phyloP scores from a whole-genome alignment of 108 stramenopile species.

The Fragilaria radians region DNA sequence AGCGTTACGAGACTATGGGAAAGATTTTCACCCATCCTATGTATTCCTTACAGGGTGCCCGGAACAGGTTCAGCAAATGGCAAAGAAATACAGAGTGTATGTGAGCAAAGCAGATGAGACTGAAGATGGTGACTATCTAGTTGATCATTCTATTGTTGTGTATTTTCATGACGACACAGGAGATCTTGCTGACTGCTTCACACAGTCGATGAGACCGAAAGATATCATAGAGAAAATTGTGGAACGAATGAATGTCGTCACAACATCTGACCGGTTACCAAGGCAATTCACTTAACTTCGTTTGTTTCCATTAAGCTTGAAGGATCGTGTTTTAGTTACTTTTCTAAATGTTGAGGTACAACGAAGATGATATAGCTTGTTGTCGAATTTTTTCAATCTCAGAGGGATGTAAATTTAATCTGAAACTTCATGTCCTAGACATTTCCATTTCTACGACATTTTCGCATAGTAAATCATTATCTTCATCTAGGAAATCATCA shows the following conservation, averaged over 20 bases:
- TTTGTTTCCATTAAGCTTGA: too few species aligned
- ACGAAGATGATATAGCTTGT: too few species aligned
- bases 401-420: too few species aligned
- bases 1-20: conserved; percentile 86
- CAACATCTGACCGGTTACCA: too few species aligned
- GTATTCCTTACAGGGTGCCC: conserved; percentile 91
- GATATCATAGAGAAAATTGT: conserved; percentile 90
- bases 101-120: conserved; percentile 90
- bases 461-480: too few species aligned
- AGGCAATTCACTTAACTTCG: too few species aligned
- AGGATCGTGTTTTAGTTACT: too few species aligned
- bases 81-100: conserved; percentile 97
- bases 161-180: conserved; percentile 96
- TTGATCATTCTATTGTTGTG: conserved; percentile 99
- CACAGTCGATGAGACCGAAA: conserved; percentile 90
- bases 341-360: too few species aligned
- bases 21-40: conserved; percentile 94
- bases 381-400: too few species aligned
- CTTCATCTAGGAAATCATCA: not conserved
- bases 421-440: too few species aligned
- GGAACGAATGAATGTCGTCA: conserved; percentile 56
- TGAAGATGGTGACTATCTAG: conserved; percentile 97
- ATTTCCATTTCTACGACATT: too few species aligned
- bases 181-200: conserved; percentile 96
- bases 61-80: conserved; percentile 91